Evolutionary conservation across 148 eudicot species (phyloP).

Genomic region (Cornus kousa): DNA sequence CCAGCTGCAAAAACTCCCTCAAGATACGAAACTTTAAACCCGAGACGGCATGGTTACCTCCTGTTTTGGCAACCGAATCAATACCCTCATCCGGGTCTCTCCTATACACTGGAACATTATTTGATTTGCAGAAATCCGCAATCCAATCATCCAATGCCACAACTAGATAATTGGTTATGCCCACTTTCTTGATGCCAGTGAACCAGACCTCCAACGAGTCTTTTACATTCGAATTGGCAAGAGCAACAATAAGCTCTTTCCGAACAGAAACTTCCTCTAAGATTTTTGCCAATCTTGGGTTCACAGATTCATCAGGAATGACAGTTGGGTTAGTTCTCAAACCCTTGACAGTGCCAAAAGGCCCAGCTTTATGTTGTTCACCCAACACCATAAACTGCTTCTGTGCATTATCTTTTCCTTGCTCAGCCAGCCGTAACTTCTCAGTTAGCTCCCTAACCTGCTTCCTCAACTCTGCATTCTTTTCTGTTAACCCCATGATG

Average conservation of each 20-base stretch:
- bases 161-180: conserved; percentile 62
- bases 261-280: conserved; percentile 47
- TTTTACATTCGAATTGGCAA: conserved; percentile 75
- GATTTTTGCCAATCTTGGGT: conserved; percentile 68
- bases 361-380: conserved; percentile 63
- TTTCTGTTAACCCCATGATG: conserved; percentile 40
- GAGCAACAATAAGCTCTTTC: conserved; percentile 69
- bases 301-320: conserved; percentile 62
- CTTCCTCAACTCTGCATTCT: conserved; percentile 56
- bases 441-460: conserved; percentile 57
- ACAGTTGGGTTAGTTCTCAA: conserved; percentile 73
- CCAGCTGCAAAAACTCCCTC: conserved; percentile 81
- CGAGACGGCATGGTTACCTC: conserved; percentile 77
- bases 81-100: conserved; percentile 68
- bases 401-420: conserved; percentile 49
- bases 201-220: conserved; percentile 60
- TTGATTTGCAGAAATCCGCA: conserved; percentile 53
- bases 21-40: conserved; percentile 72
- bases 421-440: conserved; percentile 53
- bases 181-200: conserved; percentile 55
- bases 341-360: conserved; percentile 73
- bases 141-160: conserved; percentile 70
- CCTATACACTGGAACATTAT: conserved; percentile 53
- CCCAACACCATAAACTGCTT: conserved; percentile 50
- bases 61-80: conserved; percentile 50